A percentile compares a stretch with the other conserved stretches of the same genome.
Evolutionary conservation across 192 early-diverging fungal genomes (phyloP).

Genomic region (Dimargaris cristalligena): DNA sequence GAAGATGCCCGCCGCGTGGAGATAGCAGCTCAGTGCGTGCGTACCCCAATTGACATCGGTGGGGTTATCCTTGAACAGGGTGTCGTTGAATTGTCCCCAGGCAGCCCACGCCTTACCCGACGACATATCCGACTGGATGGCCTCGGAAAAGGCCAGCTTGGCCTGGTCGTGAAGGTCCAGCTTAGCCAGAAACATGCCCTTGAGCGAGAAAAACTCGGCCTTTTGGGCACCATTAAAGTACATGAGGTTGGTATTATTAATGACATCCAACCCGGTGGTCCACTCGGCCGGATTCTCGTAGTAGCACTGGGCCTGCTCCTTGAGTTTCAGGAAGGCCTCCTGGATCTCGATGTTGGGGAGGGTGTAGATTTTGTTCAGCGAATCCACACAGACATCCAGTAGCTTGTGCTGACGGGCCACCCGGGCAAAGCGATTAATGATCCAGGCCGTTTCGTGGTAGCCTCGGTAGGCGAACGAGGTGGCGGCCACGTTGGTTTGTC

Average conservation of each 20-base stretch:
- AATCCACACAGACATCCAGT: conserved; percentile 80
- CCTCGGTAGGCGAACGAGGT: conserved; percentile 88
- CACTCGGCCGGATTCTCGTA: conserved; percentile 78
- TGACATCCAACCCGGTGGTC: conserved; percentile 84
- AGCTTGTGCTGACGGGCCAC: conserved; percentile 91
- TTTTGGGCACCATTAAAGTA: conserved; percentile 87
- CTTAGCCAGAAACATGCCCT: conserved; percentile 88
- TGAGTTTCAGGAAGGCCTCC: conserved; percentile 90
- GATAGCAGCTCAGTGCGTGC: conserved; percentile 87
- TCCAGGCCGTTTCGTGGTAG: conserved; percentile 99
- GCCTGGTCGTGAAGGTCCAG: conserved; percentile 73
- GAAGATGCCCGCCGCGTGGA: conserved; percentile 82
- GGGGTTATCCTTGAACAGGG: conserved; percentile 70
- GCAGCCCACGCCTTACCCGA: conserved; percentile 94
- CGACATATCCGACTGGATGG: conserved; percentile 72
- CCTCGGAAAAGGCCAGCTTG: conserved; percentile 73
- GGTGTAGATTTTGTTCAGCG: conserved; percentile 92
- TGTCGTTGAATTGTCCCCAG: conserved; percentile 90
- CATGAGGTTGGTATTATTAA: conserved; percentile 96
- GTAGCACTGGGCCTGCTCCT: conserved; percentile 97
- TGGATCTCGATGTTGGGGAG: conserved; percentile 99
- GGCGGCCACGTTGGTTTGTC: conserved; percentile 16
- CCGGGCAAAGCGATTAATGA: conserved; percentile 97
- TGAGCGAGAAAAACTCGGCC: conserved; percentile 94
- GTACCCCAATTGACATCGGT: conserved; percentile 63